Evolutionary conservation across 2,329 filamentous ascomycete genomes (phyloP), one percentile per base, ranked within the genome.

Genomic region (Onygenales sp.): DNA sequence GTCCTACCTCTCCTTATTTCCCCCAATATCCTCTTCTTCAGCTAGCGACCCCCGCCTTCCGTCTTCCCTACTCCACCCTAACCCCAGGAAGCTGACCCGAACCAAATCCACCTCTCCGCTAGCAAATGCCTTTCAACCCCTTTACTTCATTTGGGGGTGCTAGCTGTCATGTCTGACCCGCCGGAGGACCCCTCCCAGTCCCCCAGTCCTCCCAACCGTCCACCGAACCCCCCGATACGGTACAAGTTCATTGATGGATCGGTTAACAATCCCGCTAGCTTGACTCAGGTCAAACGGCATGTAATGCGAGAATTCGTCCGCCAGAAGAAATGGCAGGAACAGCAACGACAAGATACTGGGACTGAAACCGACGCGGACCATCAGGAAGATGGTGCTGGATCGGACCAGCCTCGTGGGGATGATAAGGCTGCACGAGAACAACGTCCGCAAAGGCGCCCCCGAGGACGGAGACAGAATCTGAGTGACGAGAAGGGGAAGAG

Each of bases 221-320:
- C 40, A 51, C 47, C 45, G 44, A 52, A 39, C 17, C 56, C 39
- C 10, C 59, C 56, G 36, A 59, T 53, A 45, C 63, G 65, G 34
- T 72, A 69, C 63, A 68, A 70, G 54, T 73, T 73, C 52, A 71
- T 72, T 51, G 69, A 73, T 55, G 62, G 65, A 53, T 70, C 66
- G 8, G 62, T 65, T 50, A 65, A 68, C 44, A 65, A 62, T 49
- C 61, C 67, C 21, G 61, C 56, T 47, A 72, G 70, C 42, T 57
- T 70, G 43, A 72, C 68, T 1, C 66, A 65, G 55, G 70, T 72
- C 39, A 71, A 71, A 49, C 68, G 69, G 21, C 70, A 73, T 69
- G 70, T 72, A 6, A 72, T 72, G 70, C 67, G 71, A 54, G 68
- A 72, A 49, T 70, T 66, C 56, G 69, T 71, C 61, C 67, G 67